Evolutionary conservation across 1,139 yeast species (phyloP).

Genomic region (Hansenula sp.): DNA sequence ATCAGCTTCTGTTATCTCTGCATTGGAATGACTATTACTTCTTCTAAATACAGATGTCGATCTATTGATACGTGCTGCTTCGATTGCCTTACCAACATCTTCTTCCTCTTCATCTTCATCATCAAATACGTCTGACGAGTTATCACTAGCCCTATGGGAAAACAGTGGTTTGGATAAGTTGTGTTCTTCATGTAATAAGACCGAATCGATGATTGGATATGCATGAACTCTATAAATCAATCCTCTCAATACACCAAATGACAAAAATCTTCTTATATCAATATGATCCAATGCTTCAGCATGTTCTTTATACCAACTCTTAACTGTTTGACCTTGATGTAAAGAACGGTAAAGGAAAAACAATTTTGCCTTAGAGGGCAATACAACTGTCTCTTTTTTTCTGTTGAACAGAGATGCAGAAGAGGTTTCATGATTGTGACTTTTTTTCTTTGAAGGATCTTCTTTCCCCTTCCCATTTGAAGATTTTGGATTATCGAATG

Average conservation of each 20-base stretch:
- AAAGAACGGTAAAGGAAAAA: slow-evolving; percentile 75
- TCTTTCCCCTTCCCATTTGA: not conserved
- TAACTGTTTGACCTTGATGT: slow-evolving; percentile 72
- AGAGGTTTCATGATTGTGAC: no score
- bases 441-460: no score
- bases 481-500: slow-evolving; percentile 17
- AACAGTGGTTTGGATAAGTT: not conserved
- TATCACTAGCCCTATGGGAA: not conserved
- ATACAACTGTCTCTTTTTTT: slow-evolving; percentile 25
- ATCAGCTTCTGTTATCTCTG: slow-evolving; percentile 17
- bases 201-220: slow-evolving; percentile 51
- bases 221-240: slow-evolving; percentile 76
- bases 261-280: slow-evolving; percentile 78
- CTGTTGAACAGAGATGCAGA: no score
- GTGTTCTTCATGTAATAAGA: slow-evolving; percentile 2
- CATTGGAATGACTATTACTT: slow-evolving; percentile 14
- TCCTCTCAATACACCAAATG: slow-evolving; percentile 82
- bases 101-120: not conserved
- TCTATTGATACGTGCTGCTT: not conserved
- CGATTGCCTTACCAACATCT: not conserved
- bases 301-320: slow-evolving; percentile 78
- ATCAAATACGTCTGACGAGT: not conserved
- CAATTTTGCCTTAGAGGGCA: slow-evolving; percentile 63
- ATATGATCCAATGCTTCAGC: slow-evolving; percentile 53
- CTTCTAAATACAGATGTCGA: not conserved